These are phyloP conservation scores for Penicillium manginii DNA, from an alignment of 495 filamentous ascomycete genomes.

Conservation along the genomic window DNA sequence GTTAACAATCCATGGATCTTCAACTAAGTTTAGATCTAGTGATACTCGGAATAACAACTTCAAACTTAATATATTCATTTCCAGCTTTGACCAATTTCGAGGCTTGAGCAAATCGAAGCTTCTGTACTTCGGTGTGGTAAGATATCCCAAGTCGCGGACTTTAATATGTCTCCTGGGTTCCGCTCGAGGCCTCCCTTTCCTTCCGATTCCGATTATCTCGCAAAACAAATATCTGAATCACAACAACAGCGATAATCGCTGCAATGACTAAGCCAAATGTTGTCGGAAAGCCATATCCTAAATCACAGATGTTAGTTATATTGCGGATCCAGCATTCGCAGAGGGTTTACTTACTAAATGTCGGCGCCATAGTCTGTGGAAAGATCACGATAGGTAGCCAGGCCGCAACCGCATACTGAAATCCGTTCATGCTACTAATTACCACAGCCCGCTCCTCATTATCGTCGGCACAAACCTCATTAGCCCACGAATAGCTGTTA, in stretches of 20 bases:
- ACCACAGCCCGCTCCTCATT: constrained; percentile 29
- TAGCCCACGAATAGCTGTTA: constrained; percentile 25
- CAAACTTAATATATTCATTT: no score
- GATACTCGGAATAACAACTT: no score
- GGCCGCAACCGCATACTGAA: constrained; percentile 31
- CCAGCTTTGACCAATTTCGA: no score
- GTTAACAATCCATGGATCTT: no score
- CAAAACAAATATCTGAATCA: constrained; percentile 24
- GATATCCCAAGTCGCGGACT: neutral
- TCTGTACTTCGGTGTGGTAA: neutral
- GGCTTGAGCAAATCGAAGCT: neutral
- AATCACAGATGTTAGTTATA: neutral
- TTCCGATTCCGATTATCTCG: constrained; percentile 17
- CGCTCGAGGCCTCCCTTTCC: neutral
- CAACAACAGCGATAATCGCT: constrained; percentile 22
- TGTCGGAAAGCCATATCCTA: constrained; percentile 30
- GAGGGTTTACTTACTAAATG: neutral
- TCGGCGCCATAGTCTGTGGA: neutral
- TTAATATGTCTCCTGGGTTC: neutral
- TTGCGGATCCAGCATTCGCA: neutral
- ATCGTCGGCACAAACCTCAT: constrained; percentile 26
- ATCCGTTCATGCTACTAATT: constrained; percentile 28
- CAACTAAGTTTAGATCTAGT: no score
- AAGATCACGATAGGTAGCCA: constrained; percentile 36
- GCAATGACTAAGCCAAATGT: constrained; percentile 33